Evolutionary conservation across 129 eudicot genomes (phyloP), one percentile per base, ranked within the genome.

Genomic region (Pulicaria dysenterica): DNA sequence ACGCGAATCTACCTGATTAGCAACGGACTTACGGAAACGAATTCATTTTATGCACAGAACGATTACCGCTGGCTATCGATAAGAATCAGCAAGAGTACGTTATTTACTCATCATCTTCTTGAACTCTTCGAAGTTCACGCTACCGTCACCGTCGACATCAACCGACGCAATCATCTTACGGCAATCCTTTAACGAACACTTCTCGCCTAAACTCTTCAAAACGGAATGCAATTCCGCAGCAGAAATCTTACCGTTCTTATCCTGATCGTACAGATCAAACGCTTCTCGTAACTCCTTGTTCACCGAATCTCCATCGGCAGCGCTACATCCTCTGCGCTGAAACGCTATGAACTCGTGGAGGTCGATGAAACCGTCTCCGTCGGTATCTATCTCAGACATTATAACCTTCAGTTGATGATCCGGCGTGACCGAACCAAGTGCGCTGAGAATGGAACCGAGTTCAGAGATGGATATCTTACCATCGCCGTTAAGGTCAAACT

Each of bases 91-190:
- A 3, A 9, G 31, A 40, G 83, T 8, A 43, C 8, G n/a, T 70
- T 64, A 78, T n/a, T 80, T 78, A 24, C 69, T 81, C 96, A 93
- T 89, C 96, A 89, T 93, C 95, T 89, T 87, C 86, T 93, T 89
- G 49, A 93, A 93, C 88, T 93, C 96, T 56, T 87, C 92, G 54
- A 93, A 93, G 57, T 89, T 85, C 44, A 93, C 98, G 69, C 83
- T 60, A 8, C 96, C 95, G 13, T 89, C 98, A 16, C 98, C 98
- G 50, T 92, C 98, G 31, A 79, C 92, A 36, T 89, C 96, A 44
- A 93, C 96, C 7, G 87, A 79, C 12, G 78, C 76, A 61, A 93
- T 90, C 98, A 93, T 93, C 75, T 66, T 75, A 58, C 69, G 58
- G 60, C 98, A 93, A 57, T 93, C 96, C 84, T 83, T 85, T 79